Base-by-base conservation (phyloP, 305 asterid genomes). In the Fraxinus platypoda region DNA sequence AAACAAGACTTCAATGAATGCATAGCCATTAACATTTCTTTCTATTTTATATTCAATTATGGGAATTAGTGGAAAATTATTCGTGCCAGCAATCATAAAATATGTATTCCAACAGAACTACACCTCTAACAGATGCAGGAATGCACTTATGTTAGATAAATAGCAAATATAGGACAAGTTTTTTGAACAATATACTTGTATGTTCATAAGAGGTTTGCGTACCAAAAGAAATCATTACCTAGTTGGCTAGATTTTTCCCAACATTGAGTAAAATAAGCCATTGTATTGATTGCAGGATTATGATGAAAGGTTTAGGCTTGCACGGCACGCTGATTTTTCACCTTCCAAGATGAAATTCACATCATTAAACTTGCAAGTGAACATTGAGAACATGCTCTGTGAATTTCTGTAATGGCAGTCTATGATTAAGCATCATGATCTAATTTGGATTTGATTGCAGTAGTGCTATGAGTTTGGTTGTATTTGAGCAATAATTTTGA, bases 301-400 rank as follows among this genome's bases (percentile, higher is more conserved):
- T 88, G 84, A 87, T 82, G 85, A 85, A 84, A 74, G 78, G 49
- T 78, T 83, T 12, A 41, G 31, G 59, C 84, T 70, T 78, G 78
- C 38, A 79, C 88, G 90, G 86, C 84, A 90, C 89, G 89, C 79
- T 78, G 43, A 83, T 80, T 35, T 35, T 84, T 79, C 83, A 85
- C 83, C 90, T 81, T 84, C 81, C 79, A 66, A 80, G 74, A 74
- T 30, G 84, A 78, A 77, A 49, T 80, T 49, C 79, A 81, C 83
- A 75, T 84, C 78, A 86, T 80, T 78, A 46, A 81, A 83, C 87
- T 87, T 77, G 77, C 88, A 83, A 81, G 87, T 78, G 74, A 84
- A 81, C 78, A 74, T 23, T 81, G 75, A 54, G 79, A 52, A 78
- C 80, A 77, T 68, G 77, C 80, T 86, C 79, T 71, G 77, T 13